Conservation (phyloP, 2,329 filamentous ascomycete species). For the Dothideomycetes sp. region DNA sequence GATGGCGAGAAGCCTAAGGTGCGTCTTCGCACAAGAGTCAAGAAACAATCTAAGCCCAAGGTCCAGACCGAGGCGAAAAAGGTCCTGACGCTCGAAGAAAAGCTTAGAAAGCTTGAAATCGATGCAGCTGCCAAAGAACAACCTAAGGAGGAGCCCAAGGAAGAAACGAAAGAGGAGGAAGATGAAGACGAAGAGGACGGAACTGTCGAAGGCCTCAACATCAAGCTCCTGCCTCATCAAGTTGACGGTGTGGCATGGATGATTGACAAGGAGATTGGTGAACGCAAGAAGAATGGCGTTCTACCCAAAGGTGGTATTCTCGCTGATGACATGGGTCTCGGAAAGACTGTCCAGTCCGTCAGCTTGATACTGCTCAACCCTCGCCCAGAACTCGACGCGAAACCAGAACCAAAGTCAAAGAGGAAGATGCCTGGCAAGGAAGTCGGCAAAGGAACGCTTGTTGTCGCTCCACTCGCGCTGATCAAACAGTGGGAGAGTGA, state of each 20-base stretch:
- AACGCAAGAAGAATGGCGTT: slow-evolving; percentile 65
- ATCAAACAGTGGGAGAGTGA: slow-evolving; percentile 97
- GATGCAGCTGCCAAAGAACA: slow-evolving; percentile 43
- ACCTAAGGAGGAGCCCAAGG: slow-evolving; percentile 41
- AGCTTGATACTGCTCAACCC: slow-evolving; percentile 77
- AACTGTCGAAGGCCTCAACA: slow-evolving; percentile 68
- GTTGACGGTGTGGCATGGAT: slow-evolving; percentile 93
- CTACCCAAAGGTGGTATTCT: slow-evolving; percentile 89
- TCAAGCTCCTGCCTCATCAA: slow-evolving; percentile 87
- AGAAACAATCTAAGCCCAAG: slow-evolving; percentile 25
- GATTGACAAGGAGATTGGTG: slow-evolving; percentile 81
- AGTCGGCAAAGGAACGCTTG: slow-evolving; percentile 71
- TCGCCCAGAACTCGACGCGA: slow-evolving; percentile 41
- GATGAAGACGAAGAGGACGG: slow-evolving; percentile 49
- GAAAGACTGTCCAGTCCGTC: slow-evolving; percentile 92
- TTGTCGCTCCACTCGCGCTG: slow-evolving; percentile 84
- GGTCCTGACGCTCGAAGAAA: slow-evolving; percentile 34
- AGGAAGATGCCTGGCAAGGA: slow-evolving; percentile 57
- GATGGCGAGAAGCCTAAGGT: slow-evolving; percentile 49
- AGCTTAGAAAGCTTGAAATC: slow-evolving; percentile 35
- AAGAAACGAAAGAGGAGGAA: slow-evolving; percentile 27
- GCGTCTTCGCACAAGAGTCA: slow-evolving; percentile 35
- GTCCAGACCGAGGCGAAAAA: slow-evolving; percentile 25
- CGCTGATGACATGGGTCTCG: slow-evolving; percentile 93
- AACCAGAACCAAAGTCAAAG: slow-evolving; percentile 46